These are phyloP conservation scores for Penicillium sp. DNA, from an alignment of 2,329 filamentous ascomycete genomes.

Conservation along the genomic window DNA sequence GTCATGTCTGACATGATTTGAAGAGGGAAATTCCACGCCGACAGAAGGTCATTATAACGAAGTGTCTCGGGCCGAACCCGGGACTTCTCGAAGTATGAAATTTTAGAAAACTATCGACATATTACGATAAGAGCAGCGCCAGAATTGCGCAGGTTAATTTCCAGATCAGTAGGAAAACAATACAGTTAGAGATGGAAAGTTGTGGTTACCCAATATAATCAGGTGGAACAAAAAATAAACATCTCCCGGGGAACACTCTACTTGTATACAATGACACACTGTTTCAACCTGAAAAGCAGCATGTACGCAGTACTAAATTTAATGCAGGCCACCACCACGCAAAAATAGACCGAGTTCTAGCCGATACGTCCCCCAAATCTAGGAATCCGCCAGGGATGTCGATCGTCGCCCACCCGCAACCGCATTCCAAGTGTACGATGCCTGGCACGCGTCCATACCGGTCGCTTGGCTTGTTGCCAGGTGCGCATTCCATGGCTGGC, in stretches of 20 bases:
- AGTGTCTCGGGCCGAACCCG: too few relatives aligned
- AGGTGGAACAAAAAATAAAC: neutral
- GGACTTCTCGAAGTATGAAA: too few relatives aligned
- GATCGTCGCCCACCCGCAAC: slow-evolving; percentile 1
- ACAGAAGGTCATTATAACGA: too few relatives aligned
- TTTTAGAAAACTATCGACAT: too few relatives aligned
- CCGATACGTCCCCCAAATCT: neutral
- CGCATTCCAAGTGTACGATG: slow-evolving; percentile 10
- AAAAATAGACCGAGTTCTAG: too few relatives aligned
- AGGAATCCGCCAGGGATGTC: slow-evolving; percentile 10
- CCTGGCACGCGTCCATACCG: slow-evolving; percentile 9
- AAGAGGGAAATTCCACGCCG: too few relatives aligned
- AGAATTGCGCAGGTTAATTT: too few relatives aligned
- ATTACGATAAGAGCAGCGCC: too few relatives aligned
- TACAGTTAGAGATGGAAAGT: neutral
- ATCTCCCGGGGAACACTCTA: neutral
- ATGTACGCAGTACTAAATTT: too few relatives aligned
- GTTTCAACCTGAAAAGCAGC: neutral
- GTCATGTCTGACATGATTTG: neutral
- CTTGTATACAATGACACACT: too few relatives aligned
- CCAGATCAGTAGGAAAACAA: neutral
- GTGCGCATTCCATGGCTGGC: neutral
- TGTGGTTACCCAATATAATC: slow-evolving; percentile 1
- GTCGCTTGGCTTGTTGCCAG: neutral
- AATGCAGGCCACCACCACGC: too few relatives aligned